Base-by-base conservation (phyloP, 192 early-diverging fungal genomes). In the Linnemannia exigua region DNA sequence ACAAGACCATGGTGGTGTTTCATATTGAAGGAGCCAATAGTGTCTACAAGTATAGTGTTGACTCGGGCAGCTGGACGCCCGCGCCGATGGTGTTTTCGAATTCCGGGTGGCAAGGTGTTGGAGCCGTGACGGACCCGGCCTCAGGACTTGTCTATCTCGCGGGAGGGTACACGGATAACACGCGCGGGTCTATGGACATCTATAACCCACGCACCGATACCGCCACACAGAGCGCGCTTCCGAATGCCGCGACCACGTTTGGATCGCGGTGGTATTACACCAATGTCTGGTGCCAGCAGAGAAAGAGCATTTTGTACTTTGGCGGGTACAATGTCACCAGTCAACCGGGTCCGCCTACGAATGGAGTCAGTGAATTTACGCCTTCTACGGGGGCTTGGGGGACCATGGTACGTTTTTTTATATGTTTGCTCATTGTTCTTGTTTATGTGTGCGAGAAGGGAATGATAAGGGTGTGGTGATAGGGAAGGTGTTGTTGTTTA, bases 81-180 rank as follows among this genome's bases (percentile, higher is more conserved):
- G 14, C 11, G 5, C 67, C 78, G 0, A 37, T 22, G 14, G 6
- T 35, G 14, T 33, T 33, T 1, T 33, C 67, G 5, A 17, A 15
- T 19, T 36, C 19, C 3, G 16, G 3, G 1, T 70, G 54, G 31
- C 78, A 86, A 31, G 84, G 84, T 28, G 68, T 80, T 22, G 74
- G 84, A 17, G 84, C 84, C 8, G 84, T 86, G 35, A 77, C 79
- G 17, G 78, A 80, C 36, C 84, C 79, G 15, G 11, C 22, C 5
- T 72, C 78, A 5, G 77, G 77, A 0, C 61, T 69, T 0, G 79
- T 76, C 28, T 86, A 86, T 22, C 4, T 86, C 1, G 77, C 84
- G 8, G 84, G 44, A 4, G 74, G 78, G 25, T 86, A 86, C n/a
- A 80, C 84, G 5, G 74, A 47, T 19, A n/a, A 8, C 47, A 74